Conservation (phyloP, 2,329 filamentous ascomycete genomes). For the Fusarium clavum region DNA sequence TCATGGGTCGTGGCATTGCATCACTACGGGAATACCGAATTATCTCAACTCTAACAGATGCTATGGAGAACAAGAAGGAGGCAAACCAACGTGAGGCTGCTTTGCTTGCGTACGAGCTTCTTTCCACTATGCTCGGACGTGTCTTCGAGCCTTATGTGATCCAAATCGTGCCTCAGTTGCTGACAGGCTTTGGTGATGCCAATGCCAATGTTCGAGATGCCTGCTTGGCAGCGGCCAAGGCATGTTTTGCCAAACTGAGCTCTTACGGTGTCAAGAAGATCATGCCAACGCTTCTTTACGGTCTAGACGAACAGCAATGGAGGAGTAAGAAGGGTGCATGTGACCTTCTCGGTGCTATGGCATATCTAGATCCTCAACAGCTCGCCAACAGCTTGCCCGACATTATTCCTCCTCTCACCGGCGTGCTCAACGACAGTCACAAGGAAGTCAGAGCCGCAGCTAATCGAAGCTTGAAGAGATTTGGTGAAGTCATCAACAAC, state of each 20-base stretch:
- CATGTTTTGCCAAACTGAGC: conserved; percentile 91
- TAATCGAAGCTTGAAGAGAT: conserved; percentile 95
- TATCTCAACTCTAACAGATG: conserved; percentile 81
- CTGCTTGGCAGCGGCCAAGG: conserved; percentile 91
- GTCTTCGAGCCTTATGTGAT: conserved; percentile 98
- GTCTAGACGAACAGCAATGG: conserved; percentile 96
- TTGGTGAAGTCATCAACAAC: conserved; percentile 98
- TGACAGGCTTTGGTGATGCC: conserved; percentile 88
- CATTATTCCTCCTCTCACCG: conserved; percentile 95
- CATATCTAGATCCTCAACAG: conserved; percentile 95
- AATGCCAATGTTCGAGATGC: conserved; percentile 92
- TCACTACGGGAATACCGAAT: conserved; percentile 87
- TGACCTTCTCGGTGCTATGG: conserved; percentile 97
- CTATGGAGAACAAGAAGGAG: conserved; percentile 96
- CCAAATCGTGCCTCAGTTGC: conserved; percentile 90
- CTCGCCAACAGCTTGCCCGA: conserved; percentile 91
- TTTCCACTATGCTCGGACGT: conserved; percentile 86
- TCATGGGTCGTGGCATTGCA: conserved; percentile 86
- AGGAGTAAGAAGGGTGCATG: conserved; percentile 98
- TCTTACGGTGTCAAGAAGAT: conserved; percentile 97
- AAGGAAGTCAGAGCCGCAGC: conserved; percentile 94
- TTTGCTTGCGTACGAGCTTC: conserved; percentile 88
- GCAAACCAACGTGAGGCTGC: conserved; percentile 88
- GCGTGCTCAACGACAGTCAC: conserved; percentile 95
- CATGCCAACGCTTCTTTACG: conserved; percentile 88